These are phyloP conservation scores for Omphalea diandra DNA, from an alignment of 441 rosid genomes.

Conservation along the genomic window DNA sequence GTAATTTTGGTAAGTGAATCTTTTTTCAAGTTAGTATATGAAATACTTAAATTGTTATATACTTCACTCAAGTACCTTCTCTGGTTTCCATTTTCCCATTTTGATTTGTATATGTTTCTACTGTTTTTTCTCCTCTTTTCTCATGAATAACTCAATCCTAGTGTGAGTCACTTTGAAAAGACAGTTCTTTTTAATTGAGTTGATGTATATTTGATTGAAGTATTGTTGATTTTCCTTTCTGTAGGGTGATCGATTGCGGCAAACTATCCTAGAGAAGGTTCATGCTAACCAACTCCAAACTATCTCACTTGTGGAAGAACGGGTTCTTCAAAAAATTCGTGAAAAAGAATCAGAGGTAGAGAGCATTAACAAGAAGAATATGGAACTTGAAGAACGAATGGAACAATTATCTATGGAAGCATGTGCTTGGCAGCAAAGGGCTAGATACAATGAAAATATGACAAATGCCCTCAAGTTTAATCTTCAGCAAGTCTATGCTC, in stretches of 20 bases:
- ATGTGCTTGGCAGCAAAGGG: conserved; percentile 78
- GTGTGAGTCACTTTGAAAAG: neutral
- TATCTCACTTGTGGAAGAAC: conserved; percentile 61
- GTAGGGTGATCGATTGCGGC: conserved; percentile 66
- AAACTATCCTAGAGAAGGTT: conserved; percentile 58
- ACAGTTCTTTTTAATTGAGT: conserved; percentile 6
- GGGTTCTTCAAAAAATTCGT: conserved; percentile 53
- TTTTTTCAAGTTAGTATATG: neutral
- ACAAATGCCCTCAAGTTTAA: conserved; percentile 58
- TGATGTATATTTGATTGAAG: neutral
- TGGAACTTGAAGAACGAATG: conserved; percentile 77
- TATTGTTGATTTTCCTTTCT: conserved; percentile 1
- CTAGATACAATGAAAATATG: conserved; percentile 69
- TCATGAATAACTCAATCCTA: neutral
- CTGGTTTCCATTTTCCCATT: neutral
- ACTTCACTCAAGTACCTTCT: neutral
- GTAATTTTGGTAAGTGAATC: neutral
- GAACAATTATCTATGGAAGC: conserved; percentile 70
- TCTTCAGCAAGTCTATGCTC: conserved; percentile 67
- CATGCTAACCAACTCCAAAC: conserved; percentile 62
- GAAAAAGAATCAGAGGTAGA: conserved; percentile 77
- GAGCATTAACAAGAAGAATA: conserved; percentile 62
- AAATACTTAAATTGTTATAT: neutral
- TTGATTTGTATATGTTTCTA: neutral
- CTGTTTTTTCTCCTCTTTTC: neutral